These are phyloP conservation scores for Syncephalastrum monosporum DNA, from an alignment of 371 early-diverging fungal genomes.

Conservation along the genomic window DNA sequence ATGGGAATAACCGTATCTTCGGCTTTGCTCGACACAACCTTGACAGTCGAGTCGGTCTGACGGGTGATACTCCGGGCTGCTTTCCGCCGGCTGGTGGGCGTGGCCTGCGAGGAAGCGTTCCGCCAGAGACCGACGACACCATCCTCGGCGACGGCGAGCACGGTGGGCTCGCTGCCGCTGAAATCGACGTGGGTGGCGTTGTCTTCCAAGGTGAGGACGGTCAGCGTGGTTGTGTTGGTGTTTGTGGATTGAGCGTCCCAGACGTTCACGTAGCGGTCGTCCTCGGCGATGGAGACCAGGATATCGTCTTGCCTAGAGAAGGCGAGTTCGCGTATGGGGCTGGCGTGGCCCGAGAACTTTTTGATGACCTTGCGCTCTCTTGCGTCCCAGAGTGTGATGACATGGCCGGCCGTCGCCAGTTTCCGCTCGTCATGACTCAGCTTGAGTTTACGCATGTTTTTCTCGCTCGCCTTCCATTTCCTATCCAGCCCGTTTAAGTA, in stretches of 20 bases:
- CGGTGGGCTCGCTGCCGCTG: constrained; percentile 48
- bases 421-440: constrained; percentile 61
- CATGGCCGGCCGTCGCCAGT: constrained; percentile 65
- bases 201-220: constrained; percentile 67
- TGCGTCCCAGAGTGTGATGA: constrained; percentile 67
- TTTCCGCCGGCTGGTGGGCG: constrained; percentile 34
- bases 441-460: constrained; percentile 54
- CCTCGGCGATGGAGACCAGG: constrained; percentile 66
- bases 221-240: constrained; percentile 50
- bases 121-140: constrained; percentile 76
- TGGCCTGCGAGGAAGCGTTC: constrained; percentile 40
- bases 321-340: constrained; percentile 53
- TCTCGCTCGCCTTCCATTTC: constrained; percentile 63
- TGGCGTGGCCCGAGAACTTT: constrained; percentile 77
- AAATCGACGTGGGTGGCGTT: constrained; percentile 54
- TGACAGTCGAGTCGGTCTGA: constrained; percentile 57
- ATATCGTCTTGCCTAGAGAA: constrained; percentile 62
- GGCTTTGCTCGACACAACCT: constrained; percentile 45
- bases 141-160: constrained; percentile 72
- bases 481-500: constrained; percentile 14
- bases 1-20: constrained; percentile 53
- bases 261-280: constrained; percentile 77
- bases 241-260: constrained; percentile 67
- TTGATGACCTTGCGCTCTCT: constrained; percentile 48
- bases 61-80: constrained; percentile 62